Evolutionary conservation across 805 yeast genomes (phyloP), one percentile per base, ranked within the genome.

Genomic region (Spathaspora gorwiae): DNA sequence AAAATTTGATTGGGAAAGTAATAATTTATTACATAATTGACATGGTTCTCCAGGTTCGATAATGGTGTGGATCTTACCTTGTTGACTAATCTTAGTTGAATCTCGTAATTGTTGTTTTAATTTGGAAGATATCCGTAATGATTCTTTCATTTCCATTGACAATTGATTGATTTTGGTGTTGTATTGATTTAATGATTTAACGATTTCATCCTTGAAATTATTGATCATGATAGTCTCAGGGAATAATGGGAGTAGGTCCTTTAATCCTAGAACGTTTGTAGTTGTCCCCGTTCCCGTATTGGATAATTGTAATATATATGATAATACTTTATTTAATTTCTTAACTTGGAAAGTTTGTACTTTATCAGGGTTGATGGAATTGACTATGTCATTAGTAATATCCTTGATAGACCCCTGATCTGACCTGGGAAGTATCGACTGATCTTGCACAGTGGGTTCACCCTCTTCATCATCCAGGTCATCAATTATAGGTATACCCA

Each of bases 1-100:
- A 54, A 90, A 90, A 57, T 81, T 85, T 46, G 89, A n/a, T n/a
- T 77, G 4, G 83, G 78, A 5, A 2, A 88, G 75, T 38, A 92
- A 68, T 7, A 94, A 75, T 52, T 76, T 76, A n/a, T 71, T 66
- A 62, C 98, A 92, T 3, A 80, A 52, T 37, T 76, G 68, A 66
- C 99, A 94, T 0, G 92, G 78, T 50, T 84, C 94, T 1, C 94
- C 95, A 0, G 96, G 90, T 54, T 86, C 85, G 14, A 92, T 75
- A 0, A 84, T 72, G 34, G 82, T 82, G 51, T 80, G 83, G 6
- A 83, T 73, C 37, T 79, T 60, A 1, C 71, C 69, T 15, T 56
- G 55, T 7, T 47, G 49, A 2, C 50, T 43, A 7, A 46, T 44
- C 34, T 74, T 46, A 13, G 50, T 71, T 40, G 77, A 72, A 6